A percentile compares a stretch with the other conserved stretches of the same genome.
phyloP scores from a whole-genome alignment of 331 rosid genomes.

The Malus hybrid region DNA sequence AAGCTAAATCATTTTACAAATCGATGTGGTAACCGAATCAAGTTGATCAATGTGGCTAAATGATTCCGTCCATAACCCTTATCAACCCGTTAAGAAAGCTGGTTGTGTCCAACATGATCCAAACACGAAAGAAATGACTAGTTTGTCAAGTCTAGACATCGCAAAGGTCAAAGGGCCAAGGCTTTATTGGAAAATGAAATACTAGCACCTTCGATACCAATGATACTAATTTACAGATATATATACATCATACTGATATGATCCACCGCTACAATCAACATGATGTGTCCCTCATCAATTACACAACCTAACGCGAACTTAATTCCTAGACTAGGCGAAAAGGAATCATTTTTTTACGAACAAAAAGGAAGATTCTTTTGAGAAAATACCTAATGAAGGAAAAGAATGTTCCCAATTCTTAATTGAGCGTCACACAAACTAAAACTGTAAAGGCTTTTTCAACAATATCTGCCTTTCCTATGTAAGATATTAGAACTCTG shows the following conservation, averaged over 20 bases:
- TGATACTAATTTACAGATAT: slow-evolving; percentile 50
- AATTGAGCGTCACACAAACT: slow-evolving; percentile 30
- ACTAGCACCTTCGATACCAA: slow-evolving; percentile 33
- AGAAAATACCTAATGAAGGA: slow-evolving; percentile 19
- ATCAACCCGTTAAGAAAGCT: too few species aligned
- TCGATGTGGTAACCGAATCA: too few species aligned
- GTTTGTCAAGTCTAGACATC: too few species aligned
- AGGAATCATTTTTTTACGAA: neutral
- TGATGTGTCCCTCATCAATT: slow-evolving; percentile 29
- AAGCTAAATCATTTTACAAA: too few species aligned
- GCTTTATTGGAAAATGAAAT: slow-evolving; percentile 3
- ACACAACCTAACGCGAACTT: slow-evolving; percentile 33
- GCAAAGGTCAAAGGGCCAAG: too few species aligned
- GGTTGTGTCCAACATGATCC: too few species aligned
- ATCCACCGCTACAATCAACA: slow-evolving; percentile 46
- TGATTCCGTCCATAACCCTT: too few species aligned
- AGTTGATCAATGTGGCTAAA: too few species aligned
- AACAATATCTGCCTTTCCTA: slow-evolving; percentile 47
- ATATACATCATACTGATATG: slow-evolving; percentile 54
- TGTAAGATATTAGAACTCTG: slow-evolving; percentile 65
- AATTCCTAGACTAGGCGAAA: slow-evolving; percentile 33
- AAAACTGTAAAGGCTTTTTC: slow-evolving; percentile 30
- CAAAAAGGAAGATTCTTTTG: slow-evolving; percentile 9
- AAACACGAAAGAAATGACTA: too few species aligned
- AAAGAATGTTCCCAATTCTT: slow-evolving; percentile 27